phyloP scores from a whole-genome alignment of 139 green algal genomes.

The Eudorina sp. region DNA sequence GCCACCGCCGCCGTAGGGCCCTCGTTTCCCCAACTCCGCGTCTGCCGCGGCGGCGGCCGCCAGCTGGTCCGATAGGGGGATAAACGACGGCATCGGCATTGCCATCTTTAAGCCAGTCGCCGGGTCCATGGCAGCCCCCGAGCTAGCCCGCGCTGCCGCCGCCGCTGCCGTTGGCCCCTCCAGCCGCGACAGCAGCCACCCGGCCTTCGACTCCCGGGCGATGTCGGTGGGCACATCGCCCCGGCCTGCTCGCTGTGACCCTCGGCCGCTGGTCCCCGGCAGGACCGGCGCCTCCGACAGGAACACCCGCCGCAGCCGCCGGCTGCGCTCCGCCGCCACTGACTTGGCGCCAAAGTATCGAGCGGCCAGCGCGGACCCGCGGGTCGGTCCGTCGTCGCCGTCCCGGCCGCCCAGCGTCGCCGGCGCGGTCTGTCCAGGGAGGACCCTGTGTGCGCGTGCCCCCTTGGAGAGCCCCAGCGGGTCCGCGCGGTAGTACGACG shows the following conservation, averaged over 20 bases:
- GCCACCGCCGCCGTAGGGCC: neutral
- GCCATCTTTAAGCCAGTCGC: slow-evolving; percentile 2
- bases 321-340: slow-evolving; percentile 20
- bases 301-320: slow-evolving; percentile 3
- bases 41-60: neutral
- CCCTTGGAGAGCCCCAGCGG: slow-evolving; percentile 60
- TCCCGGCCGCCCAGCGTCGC: neutral
- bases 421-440: slow-evolving; percentile 10
- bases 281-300: neutral
- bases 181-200: slow-evolving; percentile 5
- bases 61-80: slow-evolving; percentile 49
- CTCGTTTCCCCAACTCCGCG: neutral
- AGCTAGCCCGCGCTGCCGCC: neutral
- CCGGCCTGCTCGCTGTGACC: neutral
- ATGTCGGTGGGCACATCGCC: too few relatives aligned
- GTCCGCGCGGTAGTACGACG: slow-evolving; percentile 70
- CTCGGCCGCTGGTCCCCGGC: neutral
- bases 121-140: too few relatives aligned
- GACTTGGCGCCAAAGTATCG: slow-evolving; percentile 2
- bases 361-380: neutral
- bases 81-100: slow-evolving; percentile 58
- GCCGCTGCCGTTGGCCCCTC: neutral
- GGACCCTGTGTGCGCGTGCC: neutral
- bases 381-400: neutral
- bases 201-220: too few relatives aligned